Evolutionary conservation across 164 flowering plant genomes (phyloP).

Genomic region (Litsea cubeba): DNA sequence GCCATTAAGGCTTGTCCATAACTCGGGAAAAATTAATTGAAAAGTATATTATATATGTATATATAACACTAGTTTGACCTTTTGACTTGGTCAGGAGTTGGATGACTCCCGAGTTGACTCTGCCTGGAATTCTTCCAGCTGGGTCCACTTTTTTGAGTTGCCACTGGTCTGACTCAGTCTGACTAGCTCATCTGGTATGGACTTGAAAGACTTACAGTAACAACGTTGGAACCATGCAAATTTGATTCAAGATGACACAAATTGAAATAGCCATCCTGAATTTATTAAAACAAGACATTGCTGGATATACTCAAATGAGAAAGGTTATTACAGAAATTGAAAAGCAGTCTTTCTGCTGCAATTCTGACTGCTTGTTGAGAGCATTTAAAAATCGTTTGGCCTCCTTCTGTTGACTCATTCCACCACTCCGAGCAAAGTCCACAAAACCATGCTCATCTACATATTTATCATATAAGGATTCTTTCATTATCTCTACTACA

Average conservation of each 20-base stretch:
- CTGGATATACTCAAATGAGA: conserved; percentile 1
- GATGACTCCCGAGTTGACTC: too few species aligned
- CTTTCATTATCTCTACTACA: conserved; percentile 96
- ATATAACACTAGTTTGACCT: too few species aligned
- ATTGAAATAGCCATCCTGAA: background rate
- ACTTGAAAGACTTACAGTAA: background rate
- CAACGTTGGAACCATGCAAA: background rate
- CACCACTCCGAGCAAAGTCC: conserved; percentile 97
- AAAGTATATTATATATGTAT: too few species aligned
- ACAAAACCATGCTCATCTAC: conserved; percentile 93
- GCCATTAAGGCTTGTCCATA: too few species aligned
- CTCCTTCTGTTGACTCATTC: conserved; percentile 97
- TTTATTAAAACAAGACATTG: background rate
- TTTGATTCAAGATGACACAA: background rate
- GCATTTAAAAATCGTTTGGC: conserved; percentile 88
- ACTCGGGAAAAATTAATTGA: too few species aligned
- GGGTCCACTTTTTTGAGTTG: too few species aligned
- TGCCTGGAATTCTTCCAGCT: too few species aligned
- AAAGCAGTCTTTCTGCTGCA: conserved; percentile 88
- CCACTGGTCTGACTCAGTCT: too few species aligned
- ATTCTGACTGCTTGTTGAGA: conserved; percentile 80
- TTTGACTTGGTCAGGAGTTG: too few species aligned
- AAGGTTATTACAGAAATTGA: conserved; percentile 62
- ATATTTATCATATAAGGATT: conserved; percentile 89
- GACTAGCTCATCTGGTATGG: too few species aligned